A percentile compares a stretch with the other conserved stretches of the same genome.
phyloP scores from a whole-genome alignment of 163 green algal species.

The Chlorella variabilis region DNA sequence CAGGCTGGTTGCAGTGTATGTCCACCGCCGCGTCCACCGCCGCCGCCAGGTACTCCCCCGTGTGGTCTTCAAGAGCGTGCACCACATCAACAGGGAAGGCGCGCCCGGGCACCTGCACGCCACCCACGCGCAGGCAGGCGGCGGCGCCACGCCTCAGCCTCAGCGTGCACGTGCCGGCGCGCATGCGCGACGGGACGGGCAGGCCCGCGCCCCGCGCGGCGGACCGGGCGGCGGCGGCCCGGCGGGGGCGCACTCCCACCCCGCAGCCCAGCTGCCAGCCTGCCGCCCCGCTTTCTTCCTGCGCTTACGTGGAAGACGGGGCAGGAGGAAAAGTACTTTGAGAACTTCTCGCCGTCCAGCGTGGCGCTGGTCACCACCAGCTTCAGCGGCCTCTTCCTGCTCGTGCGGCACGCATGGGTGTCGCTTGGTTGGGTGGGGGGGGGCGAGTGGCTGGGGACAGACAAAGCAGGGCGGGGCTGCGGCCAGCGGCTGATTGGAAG shows the following conservation, averaged over 20 bases:
- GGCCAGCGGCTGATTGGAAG: no score
- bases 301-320: constrained; percentile 72
- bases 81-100: constrained; percentile 88
- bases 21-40: constrained; percentile 83
- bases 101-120: constrained; percentile 84
- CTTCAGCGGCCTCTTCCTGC: constrained; percentile 64
- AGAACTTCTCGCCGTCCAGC: constrained; percentile 91
- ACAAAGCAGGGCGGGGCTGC: neutral
- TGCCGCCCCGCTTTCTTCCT: neutral
- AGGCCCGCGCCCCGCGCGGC: no score
- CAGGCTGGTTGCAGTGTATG: constrained; percentile 77
- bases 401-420: no score
- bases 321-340: constrained; percentile 82
- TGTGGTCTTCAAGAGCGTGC: constrained; percentile 68
- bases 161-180: no score
- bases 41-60: constrained; percentile 58
- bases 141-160: neutral
- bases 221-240: no score
- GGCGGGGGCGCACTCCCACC: no score
- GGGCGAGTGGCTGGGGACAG: neutral
- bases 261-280: no score
- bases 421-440: neutral
- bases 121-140: neutral
- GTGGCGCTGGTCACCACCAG: constrained; percentile 95
- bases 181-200: no score